Percentiles rank a stretch among this genome's conserved stretches.
phyloP scores from a whole-genome alignment of 2,329 filamentous ascomycete species.

The Fusarium coicis region DNA sequence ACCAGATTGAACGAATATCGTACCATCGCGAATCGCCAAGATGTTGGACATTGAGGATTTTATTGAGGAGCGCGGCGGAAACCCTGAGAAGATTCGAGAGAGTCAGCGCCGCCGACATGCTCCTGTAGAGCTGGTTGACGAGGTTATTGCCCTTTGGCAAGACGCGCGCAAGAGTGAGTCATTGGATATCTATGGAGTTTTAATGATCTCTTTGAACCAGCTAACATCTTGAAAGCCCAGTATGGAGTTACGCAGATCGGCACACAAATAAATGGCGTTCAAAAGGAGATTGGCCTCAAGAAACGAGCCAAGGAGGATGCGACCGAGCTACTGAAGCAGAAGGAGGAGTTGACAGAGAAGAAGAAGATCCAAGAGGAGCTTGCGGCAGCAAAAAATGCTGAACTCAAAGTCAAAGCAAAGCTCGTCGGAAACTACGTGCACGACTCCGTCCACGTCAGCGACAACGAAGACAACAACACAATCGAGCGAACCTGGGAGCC shows the following conservation, averaged over 20 bases:
- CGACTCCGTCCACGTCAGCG: constrained; percentile 82
- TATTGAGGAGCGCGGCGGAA: constrained; percentile 86
- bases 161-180: constrained; percentile 77
- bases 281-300: constrained; percentile 90
- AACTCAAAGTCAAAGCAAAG: constrained; percentile 81
- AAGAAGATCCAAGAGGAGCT: constrained; percentile 82
- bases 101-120: constrained; percentile 87
- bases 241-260: constrained; percentile 84
- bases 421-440: constrained; percentile 81
- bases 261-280: constrained; percentile 85
- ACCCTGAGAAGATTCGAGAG: constrained; percentile 91
- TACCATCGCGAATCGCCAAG: constrained; percentile 39
- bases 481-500: constrained; percentile 84
- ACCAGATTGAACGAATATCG: constrained; percentile 26
- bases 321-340: constrained; percentile 80
- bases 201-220: background rate
- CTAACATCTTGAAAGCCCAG: constrained; percentile 58
- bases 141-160: constrained; percentile 87
- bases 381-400: constrained; percentile 78
- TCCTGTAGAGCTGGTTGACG: constrained; percentile 85
- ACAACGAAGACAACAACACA: constrained; percentile 90
- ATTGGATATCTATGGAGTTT: constrained; percentile 10
- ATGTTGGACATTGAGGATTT: constrained; percentile 86
- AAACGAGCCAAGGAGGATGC: constrained; percentile 96
- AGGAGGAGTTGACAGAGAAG: constrained; percentile 79